These are phyloP conservation scores for Coemansia asiatica DNA, from an alignment of 192 early-diverging fungal species.

Conservation along the genomic window DNA sequence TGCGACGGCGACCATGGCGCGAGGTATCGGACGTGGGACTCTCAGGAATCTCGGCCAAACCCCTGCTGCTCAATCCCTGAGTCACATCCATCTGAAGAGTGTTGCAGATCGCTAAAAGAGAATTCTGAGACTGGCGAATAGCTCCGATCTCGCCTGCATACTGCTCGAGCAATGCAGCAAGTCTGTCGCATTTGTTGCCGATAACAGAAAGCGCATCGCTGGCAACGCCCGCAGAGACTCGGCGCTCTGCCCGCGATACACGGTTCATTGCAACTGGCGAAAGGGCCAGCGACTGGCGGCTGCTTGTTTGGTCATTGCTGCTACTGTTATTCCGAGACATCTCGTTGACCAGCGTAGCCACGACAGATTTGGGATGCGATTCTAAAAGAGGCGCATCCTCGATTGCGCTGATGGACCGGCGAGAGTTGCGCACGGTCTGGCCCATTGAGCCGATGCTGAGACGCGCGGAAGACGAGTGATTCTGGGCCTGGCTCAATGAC, in stretches of 20 bases:
- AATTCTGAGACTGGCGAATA: conserved; percentile 30
- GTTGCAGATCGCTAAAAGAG: conserved; percentile 33
- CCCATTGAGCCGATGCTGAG: conserved; percentile 31
- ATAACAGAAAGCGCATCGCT: conserved; percentile 43
- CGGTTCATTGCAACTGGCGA: conserved; percentile 13
- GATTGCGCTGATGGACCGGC: conserved; percentile 43
- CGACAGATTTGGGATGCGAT: conserved; percentile 42
- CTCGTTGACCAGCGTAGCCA: conserved; percentile 52
- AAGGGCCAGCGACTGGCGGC: conserved; percentile 22
- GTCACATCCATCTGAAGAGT: conserved; percentile 16
- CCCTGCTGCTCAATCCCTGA: background rate
- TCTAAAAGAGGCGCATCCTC: conserved; percentile 27
- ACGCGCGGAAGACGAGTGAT: conserved; percentile 14
- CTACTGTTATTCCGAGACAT: conserved; percentile 10
- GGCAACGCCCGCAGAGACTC: conserved; percentile 42
- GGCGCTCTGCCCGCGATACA: conserved; percentile 45
- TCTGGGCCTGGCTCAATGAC: conserved; percentile 18
- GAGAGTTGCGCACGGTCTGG: conserved; percentile 18
- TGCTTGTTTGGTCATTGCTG: background rate
- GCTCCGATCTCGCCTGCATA: conserved; percentile 30
- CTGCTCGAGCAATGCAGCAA: conserved; percentile 40
- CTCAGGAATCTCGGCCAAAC: conserved; percentile 9
- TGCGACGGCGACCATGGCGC: conserved; percentile 38
- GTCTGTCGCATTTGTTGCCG: conserved; percentile 43
- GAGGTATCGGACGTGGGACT: conserved; percentile 10